Base-by-base conservation (phyloP, 2,329 filamentous ascomycete species). In the Colletotrichum viniferum region DNA sequence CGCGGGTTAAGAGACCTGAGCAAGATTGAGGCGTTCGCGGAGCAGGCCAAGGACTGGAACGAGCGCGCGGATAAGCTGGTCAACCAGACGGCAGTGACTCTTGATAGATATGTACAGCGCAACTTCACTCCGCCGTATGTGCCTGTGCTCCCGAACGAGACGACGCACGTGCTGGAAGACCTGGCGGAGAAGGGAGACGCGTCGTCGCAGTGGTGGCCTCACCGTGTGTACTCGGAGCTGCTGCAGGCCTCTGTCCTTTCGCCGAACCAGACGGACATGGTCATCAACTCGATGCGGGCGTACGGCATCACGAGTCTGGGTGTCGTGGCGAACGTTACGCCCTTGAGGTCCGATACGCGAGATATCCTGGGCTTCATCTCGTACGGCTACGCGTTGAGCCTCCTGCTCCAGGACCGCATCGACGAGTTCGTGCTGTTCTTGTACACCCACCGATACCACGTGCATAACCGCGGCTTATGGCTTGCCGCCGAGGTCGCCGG, bases 351-450 rank as follows among this genome's bases (percentile, higher is more conserved):
- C 1, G 68, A 70, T 1, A 64, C 68, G 18, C 68, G 68, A 21
- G 68, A 70, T 30, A 70, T 70, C 12, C 58, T 70, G 7, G 68
- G 68, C 36, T 70, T 64, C 58, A 52, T 70, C 28, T 64, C 68
- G 18, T 64, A 70, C 21, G 68, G 68, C 16, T 70, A 70, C 7
- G 68, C 58, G 8, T 26, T 64, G 5, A 18, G 56, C 8, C 38
- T 64, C 4, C 36, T 70, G 16, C 58, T 70, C 2, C 68, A 70
- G n/a, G 38, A 64, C 16, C 58, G 68, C 58, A 26, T 70, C 28
- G 58, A 70, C 9, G 36, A 70, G 30, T 70, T 70, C 3, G 68
- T 64, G 13, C 38, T 70, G 34, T 70, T 70, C 68, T 4, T 70
- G n/a, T 70, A 63, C 38, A 63, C 58, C 4, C 68, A 70, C 38